phyloP scores from a whole-genome alignment of 805 yeast genomes.

The Torulaspora microellipsoides region DNA sequence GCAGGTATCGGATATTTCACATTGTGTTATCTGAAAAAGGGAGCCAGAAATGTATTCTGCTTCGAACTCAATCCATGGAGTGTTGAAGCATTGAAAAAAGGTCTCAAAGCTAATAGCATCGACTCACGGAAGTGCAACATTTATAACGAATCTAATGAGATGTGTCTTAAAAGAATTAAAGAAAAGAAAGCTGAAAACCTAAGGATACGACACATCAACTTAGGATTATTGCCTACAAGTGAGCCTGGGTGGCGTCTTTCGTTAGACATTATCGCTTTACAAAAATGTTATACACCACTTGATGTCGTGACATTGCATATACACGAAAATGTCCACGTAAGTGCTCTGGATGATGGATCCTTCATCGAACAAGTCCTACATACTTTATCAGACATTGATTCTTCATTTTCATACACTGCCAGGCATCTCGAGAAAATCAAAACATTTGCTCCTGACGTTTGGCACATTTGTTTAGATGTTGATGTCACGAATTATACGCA shows the following conservation, averaged over 20 bases:
- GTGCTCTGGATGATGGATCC: slow-evolving; percentile 34
- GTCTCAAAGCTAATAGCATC: slow-evolving; percentile 44
- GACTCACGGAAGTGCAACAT: slow-evolving; percentile 34
- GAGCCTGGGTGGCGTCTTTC: slow-evolving; percentile 56
- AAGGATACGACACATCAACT: slow-evolving; percentile 52
- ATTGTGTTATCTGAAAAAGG: slow-evolving; percentile 54
- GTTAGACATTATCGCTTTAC: slow-evolving; percentile 12
- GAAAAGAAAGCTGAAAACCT: slow-evolving; percentile 25
- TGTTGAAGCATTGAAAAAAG: slow-evolving; percentile 60
- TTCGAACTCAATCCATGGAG: slow-evolving; percentile 91
- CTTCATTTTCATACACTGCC: slow-evolving; percentile 8
- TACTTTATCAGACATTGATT: slow-evolving; percentile 4
- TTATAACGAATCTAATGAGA: slow-evolving; percentile 61
- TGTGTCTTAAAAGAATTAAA: slow-evolving; percentile 41
- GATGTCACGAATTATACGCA: slow-evolving; percentile 11
- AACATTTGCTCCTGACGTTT: slow-evolving; percentile 83
- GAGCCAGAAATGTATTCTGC: slow-evolving; percentile 54
- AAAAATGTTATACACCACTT: slow-evolving; percentile 9
- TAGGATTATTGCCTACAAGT: slow-evolving; percentile 77
- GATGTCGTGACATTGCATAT: slow-evolving; percentile 46
- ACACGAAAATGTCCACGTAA: slow-evolving; percentile 65
- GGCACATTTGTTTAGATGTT: slow-evolving; percentile 63
- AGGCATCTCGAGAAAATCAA: slow-evolving; percentile 60
- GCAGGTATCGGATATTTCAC: slow-evolving; percentile 87
- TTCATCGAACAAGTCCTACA: slow-evolving; percentile 10